phyloP scores from a whole-genome alignment of 225 moss, liverwort and hornwort species.

The Sphagnum contortum region DNA sequence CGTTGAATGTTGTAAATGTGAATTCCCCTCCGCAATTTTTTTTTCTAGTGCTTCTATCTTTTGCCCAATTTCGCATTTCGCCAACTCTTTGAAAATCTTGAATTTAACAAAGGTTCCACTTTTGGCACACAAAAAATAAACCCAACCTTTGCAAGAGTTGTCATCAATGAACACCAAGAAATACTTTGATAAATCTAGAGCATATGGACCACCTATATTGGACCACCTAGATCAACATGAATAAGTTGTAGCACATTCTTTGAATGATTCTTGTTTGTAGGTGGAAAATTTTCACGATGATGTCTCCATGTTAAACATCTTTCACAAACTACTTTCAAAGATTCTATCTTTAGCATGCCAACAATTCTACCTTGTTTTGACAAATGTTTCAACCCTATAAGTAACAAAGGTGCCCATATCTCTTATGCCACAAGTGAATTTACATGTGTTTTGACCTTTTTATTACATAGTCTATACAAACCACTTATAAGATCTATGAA shows the following conservation, averaged over 20 bases:
- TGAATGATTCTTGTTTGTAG: background rate
- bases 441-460: too few species aligned
- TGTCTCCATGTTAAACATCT: background rate
- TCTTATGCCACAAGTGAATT: background rate
- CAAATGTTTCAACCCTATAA: background rate
- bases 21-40: too few species aligned
- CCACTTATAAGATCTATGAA: too few species aligned
- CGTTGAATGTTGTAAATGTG: too few species aligned
- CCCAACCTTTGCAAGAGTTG: background rate
- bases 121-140: background rate
- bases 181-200: background rate
- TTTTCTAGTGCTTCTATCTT: too few species aligned
- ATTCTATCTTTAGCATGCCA: background rate
- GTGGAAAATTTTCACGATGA: background rate
- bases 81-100: too few species aligned
- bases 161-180: background rate
- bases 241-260: conserved; percentile 1
- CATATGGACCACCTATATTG: background rate
- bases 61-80: too few species aligned
- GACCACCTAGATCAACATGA: conserved; percentile 1
- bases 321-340: background rate
- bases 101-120: background rate
- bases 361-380: background rate
- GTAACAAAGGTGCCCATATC: background rate
- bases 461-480: too few species aligned